Evolutionary conservation across 768 basidiomycete species (phyloP), one percentile per base, ranked within the genome.

Genomic region (Leccinum variicolor): DNA sequence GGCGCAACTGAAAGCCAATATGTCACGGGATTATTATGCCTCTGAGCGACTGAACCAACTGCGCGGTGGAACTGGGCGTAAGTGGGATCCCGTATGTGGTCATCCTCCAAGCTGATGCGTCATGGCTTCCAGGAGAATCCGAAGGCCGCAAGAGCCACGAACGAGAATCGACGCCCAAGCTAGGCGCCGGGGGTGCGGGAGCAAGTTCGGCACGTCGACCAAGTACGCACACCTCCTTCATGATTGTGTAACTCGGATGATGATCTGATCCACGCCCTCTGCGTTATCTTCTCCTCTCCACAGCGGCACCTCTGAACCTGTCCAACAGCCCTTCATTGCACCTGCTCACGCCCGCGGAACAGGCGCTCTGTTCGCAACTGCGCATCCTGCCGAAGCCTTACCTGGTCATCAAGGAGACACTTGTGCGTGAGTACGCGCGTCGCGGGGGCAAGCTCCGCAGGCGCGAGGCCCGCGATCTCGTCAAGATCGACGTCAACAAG

Each of bases 361-460:
- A 94, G 71, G 77, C 81, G 0, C 84, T 98, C 21, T 98, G 97
- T 70, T 90, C 93, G 3, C 81, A 84, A 55, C 81, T 98, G 29
- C 89, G 94, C 6, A 94, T 99, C 57, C 80, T 97, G 19, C 96
- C 97, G 1, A 92, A 93, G 67, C 94, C 97, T 1, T 99, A 97
- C 71, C 85, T 99, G 52, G 85, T 90, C 59, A 91, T 98, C 75
- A 99, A 99, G 71, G 94, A 97, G 73, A 92, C 90, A 5, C 83
- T 97, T 43, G 87, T 99, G 29, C 84, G 94, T 31, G 96, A 98
- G 76, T 97, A 93, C 65, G 92, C 92, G 1, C 81, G 93, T 26
- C 80, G 94, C 54, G 89, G 90, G 21, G 95, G 95, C 11, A 90
- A 91, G 69, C 79, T 98, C 46, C 89, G 90, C 50, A 82, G 91